Base-by-base conservation (phyloP, 768 basidiomycete genomes). In the Tylopilus subfusipes region DNA sequence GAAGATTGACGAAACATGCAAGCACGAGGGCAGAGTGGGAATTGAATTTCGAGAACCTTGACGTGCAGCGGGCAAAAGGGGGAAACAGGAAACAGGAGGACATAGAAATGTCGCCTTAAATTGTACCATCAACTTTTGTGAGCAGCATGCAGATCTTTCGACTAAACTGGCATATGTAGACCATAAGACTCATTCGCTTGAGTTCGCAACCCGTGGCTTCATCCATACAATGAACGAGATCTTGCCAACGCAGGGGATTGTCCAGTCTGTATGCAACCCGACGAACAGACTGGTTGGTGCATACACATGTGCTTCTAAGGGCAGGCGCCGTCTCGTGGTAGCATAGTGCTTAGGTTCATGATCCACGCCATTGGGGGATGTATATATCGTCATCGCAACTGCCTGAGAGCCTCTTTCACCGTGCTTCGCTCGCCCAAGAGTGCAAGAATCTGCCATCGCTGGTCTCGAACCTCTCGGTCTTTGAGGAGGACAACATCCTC, bases 371-470 rank as follows among this genome's bases (percentile, higher is more conserved):
- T 50, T 21, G 22, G n/a, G 14, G 25, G 21, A 22, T 7, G 33
- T 14, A 22, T 7, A 39, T 38, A 43, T 53, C 18, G 19, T 42
- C 63, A 74, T 25, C 66, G 66, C 57, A 71, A 58, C 53, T 75
- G 72, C 60, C 77, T 74, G 46, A 80, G 66, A 21, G 75, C 78
- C 48, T 87, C 85, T 60, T 82, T 81, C 31, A 91, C 80, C 8
- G 86, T 80, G 65, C 88, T 90, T 54, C 89, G 72, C 63, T 92
- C 84, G 10, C 78, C 82, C 14, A 91, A 75, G 24, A 92, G 71
- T 46, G 89, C 88, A 60, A 91, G 78, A 31, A 90, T 79, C 65
- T 91, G 89, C 87, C 87, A 89, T 38, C 83, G 73, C 55, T 83
- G 82, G 70, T 90, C 86, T 46, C 79, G 73, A 18, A 83, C 80